Evolutionary conservation across 805 yeast genomes (phyloP).

Genomic region (Wickerhamomyces tratensis): DNA sequence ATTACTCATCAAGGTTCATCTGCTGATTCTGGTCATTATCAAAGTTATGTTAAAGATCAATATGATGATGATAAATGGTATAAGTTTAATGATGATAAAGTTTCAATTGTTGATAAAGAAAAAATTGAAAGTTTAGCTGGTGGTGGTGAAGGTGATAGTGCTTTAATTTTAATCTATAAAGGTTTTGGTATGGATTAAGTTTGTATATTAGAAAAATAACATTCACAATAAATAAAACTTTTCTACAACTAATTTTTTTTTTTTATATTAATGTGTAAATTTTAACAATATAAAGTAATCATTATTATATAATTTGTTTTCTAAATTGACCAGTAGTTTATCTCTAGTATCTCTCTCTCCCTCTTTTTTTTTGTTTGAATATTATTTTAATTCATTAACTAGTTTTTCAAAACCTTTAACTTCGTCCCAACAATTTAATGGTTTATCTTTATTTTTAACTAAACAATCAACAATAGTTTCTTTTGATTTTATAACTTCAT

Average conservation of each 20-base stretch:
- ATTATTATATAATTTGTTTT: too few relatives aligned
- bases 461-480: constrained; percentile 47
- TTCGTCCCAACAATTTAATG: constrained; percentile 77
- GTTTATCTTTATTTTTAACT: constrained; percentile 46
- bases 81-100: constrained; percentile 91
- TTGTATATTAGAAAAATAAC: background rate
- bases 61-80: constrained; percentile 80
- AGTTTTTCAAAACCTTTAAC: constrained; percentile 58
- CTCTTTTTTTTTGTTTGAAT: background rate
- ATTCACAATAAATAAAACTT: too few relatives aligned
- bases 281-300: too few relatives aligned
- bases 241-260: too few relatives aligned
- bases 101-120: constrained; percentile 65
- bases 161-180: constrained; percentile 78
- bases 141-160: constrained; percentile 97
- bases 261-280: too few relatives aligned
- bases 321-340: too few relatives aligned
- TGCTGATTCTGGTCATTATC: constrained; percentile 97
- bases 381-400: constrained; percentile 34
- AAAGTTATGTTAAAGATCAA: constrained; percentile 73
- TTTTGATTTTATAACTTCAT: constrained; percentile 37
- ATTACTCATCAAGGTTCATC: constrained; percentile 92
- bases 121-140: constrained; percentile 84
- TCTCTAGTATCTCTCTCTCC: background rate
- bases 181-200: constrained; percentile 53